Evolutionary conservation across 805 yeast species (phyloP), one percentile per base, ranked within the genome.

Genomic region (Cyberlindnera lachancei): DNA sequence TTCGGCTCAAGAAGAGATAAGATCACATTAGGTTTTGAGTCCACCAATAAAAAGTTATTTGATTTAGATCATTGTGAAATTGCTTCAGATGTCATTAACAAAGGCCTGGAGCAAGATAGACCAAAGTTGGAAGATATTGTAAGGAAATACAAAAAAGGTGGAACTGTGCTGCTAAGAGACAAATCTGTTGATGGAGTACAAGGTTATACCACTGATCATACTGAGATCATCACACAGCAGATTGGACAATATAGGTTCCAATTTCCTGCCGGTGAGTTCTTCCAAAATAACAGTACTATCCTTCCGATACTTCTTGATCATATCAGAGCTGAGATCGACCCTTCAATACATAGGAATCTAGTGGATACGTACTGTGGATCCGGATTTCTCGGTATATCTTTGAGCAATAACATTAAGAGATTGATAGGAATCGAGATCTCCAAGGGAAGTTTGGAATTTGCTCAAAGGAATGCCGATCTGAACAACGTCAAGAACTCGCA

Each of bases 321-420:
- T 48, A 96, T 92, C 15, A 69, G 74, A 34, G 64, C 73, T 8
- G 79, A 82, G 46, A 61, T 86, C 24, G 54, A 70, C 20, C 56
- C 65, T 3, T 37, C 44, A n/a, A 58, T 60, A 1, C 52, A 56
- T 13, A 74, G 72, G 50, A 83, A 73, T 52, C 60, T 88, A 27
- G 94, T 88, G n/a, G 97, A 88, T 56, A 94, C 96, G 0, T 88
- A 88, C 59, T 88, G 97, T 64, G 97, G 97, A 2, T 82, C 94
- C 5, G 98, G 98, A 0, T 66, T 90, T 31, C 88, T 90, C 55
- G 83, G 94, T 31, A 78, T 90, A 30, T 76, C 95, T 5, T 73
- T 94, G 47, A 77, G 88, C 25, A 54, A 67, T 6, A 73, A 78
- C 9, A 88, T 87, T 9, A 77, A 79, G 23, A 70, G 69, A 42